These are phyloP conservation scores for Lichtheimia ornata DNA, from an alignment of 371 early-diverging fungal species.

Conservation along the genomic window DNA sequence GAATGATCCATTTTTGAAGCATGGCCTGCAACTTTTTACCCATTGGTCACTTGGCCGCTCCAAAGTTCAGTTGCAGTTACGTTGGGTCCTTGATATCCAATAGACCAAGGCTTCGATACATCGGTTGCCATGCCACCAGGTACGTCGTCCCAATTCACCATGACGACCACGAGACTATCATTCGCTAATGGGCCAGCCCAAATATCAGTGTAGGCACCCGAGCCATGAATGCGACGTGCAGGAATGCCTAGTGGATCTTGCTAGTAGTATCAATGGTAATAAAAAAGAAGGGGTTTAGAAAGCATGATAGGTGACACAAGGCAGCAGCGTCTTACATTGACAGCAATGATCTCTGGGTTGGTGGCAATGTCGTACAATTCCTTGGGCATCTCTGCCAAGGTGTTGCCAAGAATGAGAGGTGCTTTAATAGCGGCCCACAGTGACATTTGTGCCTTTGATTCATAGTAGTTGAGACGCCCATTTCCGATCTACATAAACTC, in stretches of 20 bases:
- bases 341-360: slow-evolving; percentile 37
- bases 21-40: neutral
- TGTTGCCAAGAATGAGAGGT: slow-evolving; percentile 47
- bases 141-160: slow-evolving; percentile 11
- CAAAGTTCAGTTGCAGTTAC: neutral
- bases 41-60: neutral
- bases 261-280: slow-evolving; percentile 15
- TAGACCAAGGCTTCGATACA: neutral
- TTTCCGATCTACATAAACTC: slow-evolving; percentile 31
- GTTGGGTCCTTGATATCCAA: neutral
- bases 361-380: slow-evolving; percentile 24
- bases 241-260: slow-evolving; percentile 38
- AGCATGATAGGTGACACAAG: neutral
- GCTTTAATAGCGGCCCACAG: slow-evolving; percentile 48
- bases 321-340: slow-evolving; percentile 22
- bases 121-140: neutral
- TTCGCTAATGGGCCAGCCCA: slow-evolving; percentile 16
- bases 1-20: too few relatives aligned
- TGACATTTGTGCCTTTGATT: slow-evolving; percentile 45
- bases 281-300: neutral
- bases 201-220: neutral
- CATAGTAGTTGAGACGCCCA: slow-evolving; percentile 33
- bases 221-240: slow-evolving; percentile 5
- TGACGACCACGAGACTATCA: slow-evolving; percentile 4
- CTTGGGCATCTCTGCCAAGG: slow-evolving; percentile 21